These are phyloP conservation scores for Rhynchosporium secalis DNA, from an alignment of 2,329 filamentous ascomycete genomes.

Conservation along the genomic window DNA sequence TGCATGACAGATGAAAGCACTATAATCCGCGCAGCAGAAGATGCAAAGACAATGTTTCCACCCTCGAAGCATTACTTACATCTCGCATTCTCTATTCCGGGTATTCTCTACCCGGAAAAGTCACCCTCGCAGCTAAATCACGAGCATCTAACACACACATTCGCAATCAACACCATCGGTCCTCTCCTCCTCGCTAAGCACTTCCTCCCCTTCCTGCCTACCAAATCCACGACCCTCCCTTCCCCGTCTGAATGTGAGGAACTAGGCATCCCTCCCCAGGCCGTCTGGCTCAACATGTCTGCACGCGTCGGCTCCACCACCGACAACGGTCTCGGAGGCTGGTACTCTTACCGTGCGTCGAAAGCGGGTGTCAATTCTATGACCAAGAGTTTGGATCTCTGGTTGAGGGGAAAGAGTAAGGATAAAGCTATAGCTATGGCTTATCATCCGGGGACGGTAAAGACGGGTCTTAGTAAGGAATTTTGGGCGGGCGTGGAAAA, in stretches of 20 bases:
- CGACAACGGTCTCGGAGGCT: slow-evolving; percentile 74
- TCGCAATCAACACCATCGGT: slow-evolving; percentile 71
- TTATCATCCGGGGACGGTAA: slow-evolving; percentile 80
- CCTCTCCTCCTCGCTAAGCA: slow-evolving; percentile 77
- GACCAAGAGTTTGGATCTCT: slow-evolving; percentile 70
- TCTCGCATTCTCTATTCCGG: slow-evolving; percentile 68
- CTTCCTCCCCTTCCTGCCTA: slow-evolving; percentile 68
- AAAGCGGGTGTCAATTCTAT: slow-evolving; percentile 75
- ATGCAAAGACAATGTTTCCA: slow-evolving; percentile 55
- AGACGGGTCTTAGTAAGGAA: slow-evolving; percentile 68
- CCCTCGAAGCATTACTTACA: slow-evolving; percentile 58
- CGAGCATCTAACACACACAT: slow-evolving; percentile 62
- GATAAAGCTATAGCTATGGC: slow-evolving; percentile 66
- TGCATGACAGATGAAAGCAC: slow-evolving; percentile 55
- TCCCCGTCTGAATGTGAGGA: slow-evolving; percentile 15
- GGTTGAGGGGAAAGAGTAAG: slow-evolving; percentile 56
- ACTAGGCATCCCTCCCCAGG: slow-evolving; percentile 49
- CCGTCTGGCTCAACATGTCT: slow-evolving; percentile 73
- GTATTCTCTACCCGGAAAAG: slow-evolving; percentile 73
- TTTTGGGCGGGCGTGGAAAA: slow-evolving; percentile 68
- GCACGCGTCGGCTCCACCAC: slow-evolving; percentile 74
- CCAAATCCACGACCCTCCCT: slow-evolving; percentile 48
- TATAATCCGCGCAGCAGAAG: slow-evolving; percentile 56
- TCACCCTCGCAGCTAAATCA: slow-evolving; percentile 65
- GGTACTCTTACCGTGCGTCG: slow-evolving; percentile 78